Base-by-base conservation (phyloP, 176 grass and related monocot species). In the Alopecurus myosuroides region DNA sequence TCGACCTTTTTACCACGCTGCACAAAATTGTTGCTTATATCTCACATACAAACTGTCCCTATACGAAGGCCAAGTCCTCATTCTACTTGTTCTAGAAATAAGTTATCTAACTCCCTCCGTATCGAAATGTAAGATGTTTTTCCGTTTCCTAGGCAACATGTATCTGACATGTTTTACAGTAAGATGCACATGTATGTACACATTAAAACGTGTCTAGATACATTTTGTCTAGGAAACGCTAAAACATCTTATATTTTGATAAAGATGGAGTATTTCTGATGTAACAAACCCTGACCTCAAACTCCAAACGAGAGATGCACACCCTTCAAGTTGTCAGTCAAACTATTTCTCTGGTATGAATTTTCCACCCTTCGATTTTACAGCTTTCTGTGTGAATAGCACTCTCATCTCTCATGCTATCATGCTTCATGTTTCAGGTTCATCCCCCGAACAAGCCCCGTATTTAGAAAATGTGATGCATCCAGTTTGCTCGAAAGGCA, bases 1-100 rank as follows among this genome's bases (percentile, higher is more conserved):
- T 83, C 64, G 83, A 18, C 0, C 1, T n/a, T 89, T 85, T 55
- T 17, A 80, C 62, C 68, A 58, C 37, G 73, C 56, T 34, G 33
- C 29, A 49, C 10, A 87, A 74, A 87, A 51, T 11, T 49, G 58
- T 39, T 80, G 40, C 65, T 88, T 74, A 75, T 82, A 55, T 82
- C 73, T 83, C 66, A 86, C 74, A 79, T 61, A 85, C 74, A 85
- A 29, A 36, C 17, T 31, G 30, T 14, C 25, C 37, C n/a, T 81
- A 22, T 31, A 69, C 31, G 45, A 62, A 74, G 51, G 49, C 11
- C 45, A 65, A 31, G 31, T 45, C 57, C 86, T 78, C 48, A 18
- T 58, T 76, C 29, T 69, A 85, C n/a, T 75, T 74, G 14, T 70
- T 22, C 56, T 50, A 2, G 0, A 41, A 69, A 67, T 80, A 45